Conservation (phyloP, 805 yeast genomes). For the Metschnikowia peoriensis region DNA sequence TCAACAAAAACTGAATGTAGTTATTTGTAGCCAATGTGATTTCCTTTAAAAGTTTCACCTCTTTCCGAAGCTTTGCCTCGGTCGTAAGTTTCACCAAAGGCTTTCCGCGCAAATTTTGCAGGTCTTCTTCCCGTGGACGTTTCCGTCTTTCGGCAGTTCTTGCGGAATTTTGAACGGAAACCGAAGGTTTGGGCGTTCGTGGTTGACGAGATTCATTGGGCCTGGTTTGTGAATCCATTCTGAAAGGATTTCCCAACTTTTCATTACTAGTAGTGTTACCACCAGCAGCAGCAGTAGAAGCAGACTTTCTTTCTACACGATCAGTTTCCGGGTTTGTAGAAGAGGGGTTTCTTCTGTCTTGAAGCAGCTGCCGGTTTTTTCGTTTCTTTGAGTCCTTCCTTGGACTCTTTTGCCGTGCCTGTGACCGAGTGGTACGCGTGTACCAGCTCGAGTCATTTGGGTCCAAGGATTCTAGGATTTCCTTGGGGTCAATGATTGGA, state of each 20-base stretch:
- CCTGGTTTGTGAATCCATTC: too few species aligned
- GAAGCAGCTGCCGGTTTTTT: background rate
- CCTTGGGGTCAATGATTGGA: background rate
- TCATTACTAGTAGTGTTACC: too few species aligned
- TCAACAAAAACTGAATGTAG: background rate
- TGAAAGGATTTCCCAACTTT: too few species aligned
- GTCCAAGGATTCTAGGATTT: background rate
- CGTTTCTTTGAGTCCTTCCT: background rate
- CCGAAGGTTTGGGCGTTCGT: background rate
- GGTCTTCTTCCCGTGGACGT: background rate
- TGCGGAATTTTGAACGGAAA: background rate
- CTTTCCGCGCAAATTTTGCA: background rate
- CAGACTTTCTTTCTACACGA: too few species aligned
- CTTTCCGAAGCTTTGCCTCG: slow-evolving; percentile 3
- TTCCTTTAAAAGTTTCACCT: background rate
- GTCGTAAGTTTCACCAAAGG: background rate
- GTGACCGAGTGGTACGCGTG: background rate
- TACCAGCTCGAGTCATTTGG: background rate
- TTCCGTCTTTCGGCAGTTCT: background rate
- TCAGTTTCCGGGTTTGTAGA: too few species aligned
- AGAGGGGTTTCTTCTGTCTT: too few species aligned
- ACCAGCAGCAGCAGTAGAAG: too few species aligned
- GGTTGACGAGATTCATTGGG: too few species aligned
- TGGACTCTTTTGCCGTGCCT: background rate
- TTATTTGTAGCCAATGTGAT: background rate